phyloP scores from a whole-genome alignment of 169 alveolate genomes.

The Toxoplasma gondii region DNA sequence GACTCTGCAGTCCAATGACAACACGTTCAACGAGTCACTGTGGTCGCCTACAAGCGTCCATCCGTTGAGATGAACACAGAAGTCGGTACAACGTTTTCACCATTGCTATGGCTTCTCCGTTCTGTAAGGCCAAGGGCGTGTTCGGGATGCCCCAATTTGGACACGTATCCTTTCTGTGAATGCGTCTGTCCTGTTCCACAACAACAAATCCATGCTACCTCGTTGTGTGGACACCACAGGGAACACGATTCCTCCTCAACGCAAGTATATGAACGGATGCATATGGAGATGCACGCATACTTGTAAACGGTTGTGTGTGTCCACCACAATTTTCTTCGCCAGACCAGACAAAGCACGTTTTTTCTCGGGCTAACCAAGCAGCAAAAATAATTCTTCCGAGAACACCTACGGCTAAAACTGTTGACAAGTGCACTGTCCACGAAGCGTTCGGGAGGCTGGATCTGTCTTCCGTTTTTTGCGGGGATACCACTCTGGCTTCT shows the following conservation, averaged over 20 bases:
- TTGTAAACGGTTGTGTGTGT: not conserved
- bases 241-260: too few relatives aligned
- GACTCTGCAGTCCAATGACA: too few relatives aligned
- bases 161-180: not conserved
- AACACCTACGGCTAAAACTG: not conserved
- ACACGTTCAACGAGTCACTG: not conserved
- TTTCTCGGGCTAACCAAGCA: not conserved
- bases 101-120: not conserved
- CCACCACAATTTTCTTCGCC: not conserved
- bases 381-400: not conserved
- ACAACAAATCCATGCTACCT: not conserved
- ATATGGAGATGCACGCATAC: not conserved
- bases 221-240: too few relatives aligned
- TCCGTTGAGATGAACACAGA: not conserved
- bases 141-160: too few relatives aligned
- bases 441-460: too few relatives aligned
- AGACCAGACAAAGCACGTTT: not conserved
- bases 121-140: too few relatives aligned
- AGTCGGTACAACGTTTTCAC: not conserved
- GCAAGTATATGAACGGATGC: not conserved
- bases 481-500: too few relatives aligned
- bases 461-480: too few relatives aligned
- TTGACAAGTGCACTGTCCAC: not conserved
- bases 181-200: not conserved
- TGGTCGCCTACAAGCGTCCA: not conserved